Evolutionary conservation across 305 asterid genomes (phyloP).

Genomic region (Euphrasia arctica): DNA sequence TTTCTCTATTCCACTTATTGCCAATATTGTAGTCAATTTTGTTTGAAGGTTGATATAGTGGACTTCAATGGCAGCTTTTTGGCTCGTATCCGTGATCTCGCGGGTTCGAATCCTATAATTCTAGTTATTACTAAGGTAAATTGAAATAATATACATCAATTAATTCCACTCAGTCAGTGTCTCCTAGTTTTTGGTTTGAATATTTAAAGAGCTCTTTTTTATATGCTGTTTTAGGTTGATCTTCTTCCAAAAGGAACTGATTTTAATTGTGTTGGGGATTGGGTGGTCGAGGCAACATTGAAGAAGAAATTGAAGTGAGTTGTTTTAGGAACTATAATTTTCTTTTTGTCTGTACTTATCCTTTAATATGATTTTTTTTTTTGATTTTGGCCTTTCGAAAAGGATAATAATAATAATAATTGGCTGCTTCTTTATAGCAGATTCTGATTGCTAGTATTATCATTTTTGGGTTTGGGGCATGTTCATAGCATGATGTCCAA

Average conservation of each 20-base stretch:
- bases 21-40: slow-evolving; percentile 14
- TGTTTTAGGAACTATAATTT: neutral
- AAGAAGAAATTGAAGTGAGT: slow-evolving; percentile 96
- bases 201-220: slow-evolving; percentile 21
- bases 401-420: neutral
- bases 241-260: slow-evolving; percentile 99
- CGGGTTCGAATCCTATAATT: slow-evolving; percentile 93
- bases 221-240: slow-evolving; percentile 56
- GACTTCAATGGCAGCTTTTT: slow-evolving; percentile 96
- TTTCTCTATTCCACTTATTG: slow-evolving; percentile 20
- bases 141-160: neutral
- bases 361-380: neutral
- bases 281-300: slow-evolving; percentile 98
- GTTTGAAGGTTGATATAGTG: slow-evolving; percentile 81
- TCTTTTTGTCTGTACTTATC: neutral
- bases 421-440: slow-evolving; percentile 4
- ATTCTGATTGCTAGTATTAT: slow-evolving; percentile 10
- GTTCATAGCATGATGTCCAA: neutral
- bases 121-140: slow-evolving; percentile 88
- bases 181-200: slow-evolving; percentile 6
- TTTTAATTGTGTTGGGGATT: slow-evolving; percentile 91
- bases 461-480: neutral
- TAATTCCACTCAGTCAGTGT: neutral
- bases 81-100: slow-evolving; percentile 82
- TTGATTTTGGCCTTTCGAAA: neutral